Conservation (phyloP, 148 eudicot genomes). For the Camellia lanceoleosa region DNA sequence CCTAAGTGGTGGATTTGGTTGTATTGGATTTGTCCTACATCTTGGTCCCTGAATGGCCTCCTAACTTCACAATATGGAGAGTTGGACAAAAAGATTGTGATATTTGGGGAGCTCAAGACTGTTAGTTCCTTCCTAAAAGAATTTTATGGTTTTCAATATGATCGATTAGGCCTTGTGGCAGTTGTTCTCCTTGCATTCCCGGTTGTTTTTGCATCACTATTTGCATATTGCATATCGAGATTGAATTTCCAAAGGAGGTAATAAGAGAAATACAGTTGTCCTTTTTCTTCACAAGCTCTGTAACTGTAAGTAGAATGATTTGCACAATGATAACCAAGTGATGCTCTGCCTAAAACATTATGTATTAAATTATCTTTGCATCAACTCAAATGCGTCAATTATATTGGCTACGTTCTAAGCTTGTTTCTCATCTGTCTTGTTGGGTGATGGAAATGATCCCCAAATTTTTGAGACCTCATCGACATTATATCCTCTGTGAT, state of each 20-base stretch:
- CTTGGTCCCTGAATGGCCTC: slow-evolving; percentile 44
- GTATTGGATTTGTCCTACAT: slow-evolving; percentile 43
- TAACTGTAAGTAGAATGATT: not conserved
- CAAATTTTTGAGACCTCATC: no score
- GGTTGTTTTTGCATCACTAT: slow-evolving; percentile 14
- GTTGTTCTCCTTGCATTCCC: slow-evolving; percentile 21
- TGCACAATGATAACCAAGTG: not conserved
- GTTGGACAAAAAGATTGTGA: slow-evolving; percentile 12
- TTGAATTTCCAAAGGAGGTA: slow-evolving; percentile 22
- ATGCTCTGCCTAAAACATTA: not conserved
- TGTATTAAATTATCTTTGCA: not conserved
- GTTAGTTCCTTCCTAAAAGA: slow-evolving; percentile 23
- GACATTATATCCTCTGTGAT: no score
- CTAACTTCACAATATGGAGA: slow-evolving; percentile 52
- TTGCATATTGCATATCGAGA: slow-evolving; percentile 13
- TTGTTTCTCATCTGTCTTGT: no score
- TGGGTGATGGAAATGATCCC: no score
- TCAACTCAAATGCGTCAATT: no score
- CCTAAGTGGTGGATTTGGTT: slow-evolving; percentile 46
- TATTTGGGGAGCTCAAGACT: slow-evolving; percentile 17
- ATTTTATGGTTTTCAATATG: slow-evolving; percentile 19
- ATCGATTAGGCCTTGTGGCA: slow-evolving; percentile 15
- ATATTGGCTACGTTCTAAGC: no score
- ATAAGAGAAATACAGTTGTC: not conserved
- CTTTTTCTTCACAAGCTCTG: not conserved